These are phyloP conservation scores for Candida sojae DNA, from an alignment of 1,139 yeast genomes.

Conservation along the genomic window DNA sequence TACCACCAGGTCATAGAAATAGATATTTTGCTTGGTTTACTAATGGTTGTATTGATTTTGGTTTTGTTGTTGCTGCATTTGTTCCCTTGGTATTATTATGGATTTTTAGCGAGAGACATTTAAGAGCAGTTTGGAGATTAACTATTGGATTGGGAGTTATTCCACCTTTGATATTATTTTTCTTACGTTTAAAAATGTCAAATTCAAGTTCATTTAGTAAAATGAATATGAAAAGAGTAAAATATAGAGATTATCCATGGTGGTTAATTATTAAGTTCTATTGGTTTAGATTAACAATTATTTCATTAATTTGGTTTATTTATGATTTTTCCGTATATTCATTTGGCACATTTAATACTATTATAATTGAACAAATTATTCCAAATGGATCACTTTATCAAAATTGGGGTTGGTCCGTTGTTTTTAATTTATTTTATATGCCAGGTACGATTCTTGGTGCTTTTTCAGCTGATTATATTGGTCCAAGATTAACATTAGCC, in stretches of 20 bases:
- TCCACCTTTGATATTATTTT: conserved; percentile 77
- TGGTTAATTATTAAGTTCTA: conserved; percentile 71
- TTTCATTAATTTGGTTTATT: conserved; percentile 82
- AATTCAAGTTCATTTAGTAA: conserved; percentile 73
- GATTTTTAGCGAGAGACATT: conserved; percentile 71
- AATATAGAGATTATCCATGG: conserved; percentile 55
- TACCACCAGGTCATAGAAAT: conserved; percentile 81
- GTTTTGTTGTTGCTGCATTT: conserved; percentile 80
- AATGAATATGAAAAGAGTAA: conserved; percentile 63
- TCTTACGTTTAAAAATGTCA: conserved; percentile 70
- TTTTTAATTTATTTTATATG: conserved; percentile 79
- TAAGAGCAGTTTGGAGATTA: conserved; percentile 87
- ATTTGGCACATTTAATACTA: conserved; percentile 78
- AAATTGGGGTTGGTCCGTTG: conserved; percentile 90
- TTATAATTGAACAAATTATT: conserved; percentile 59
- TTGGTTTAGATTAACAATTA: conserved; percentile 74
- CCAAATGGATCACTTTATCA: conserved; percentile 52
- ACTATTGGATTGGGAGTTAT: conserved; percentile 90
- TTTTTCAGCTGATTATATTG: conserved; percentile 72
- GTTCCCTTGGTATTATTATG: conserved; percentile 84
- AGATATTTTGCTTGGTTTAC: conserved; percentile 90
- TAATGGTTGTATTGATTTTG: conserved; percentile 80
- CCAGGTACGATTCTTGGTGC: conserved; percentile 95
- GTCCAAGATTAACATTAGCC: conserved; percentile 78
- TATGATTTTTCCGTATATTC: conserved; percentile 88